Percentiles rank a stretch among this genome's conserved stretches.
phyloP scores from a whole-genome alignment of 1,139 yeast genomes.

The Chernovozyma aurita region DNA sequence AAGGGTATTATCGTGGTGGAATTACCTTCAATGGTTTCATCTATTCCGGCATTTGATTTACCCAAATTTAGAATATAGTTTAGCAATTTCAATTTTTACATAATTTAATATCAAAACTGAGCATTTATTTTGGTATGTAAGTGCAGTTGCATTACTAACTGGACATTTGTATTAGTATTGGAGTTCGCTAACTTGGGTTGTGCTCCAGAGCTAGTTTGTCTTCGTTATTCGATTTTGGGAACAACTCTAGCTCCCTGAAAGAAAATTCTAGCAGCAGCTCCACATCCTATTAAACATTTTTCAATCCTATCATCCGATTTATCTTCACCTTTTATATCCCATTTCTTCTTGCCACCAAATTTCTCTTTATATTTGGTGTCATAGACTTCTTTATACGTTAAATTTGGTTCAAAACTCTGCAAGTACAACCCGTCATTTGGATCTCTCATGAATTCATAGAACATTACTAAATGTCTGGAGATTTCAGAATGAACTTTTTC shows the following conservation, averaged over 20 bases:
- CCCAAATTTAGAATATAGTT: slow-evolving; percentile 57
- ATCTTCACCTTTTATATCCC: slow-evolving; percentile 48
- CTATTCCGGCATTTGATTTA: slow-evolving; percentile 73
- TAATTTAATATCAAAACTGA: neutral
- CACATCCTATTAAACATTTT: slow-evolving; percentile 62
- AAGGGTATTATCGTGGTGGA: slow-evolving; percentile 60
- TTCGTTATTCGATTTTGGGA: slow-evolving; percentile 31
- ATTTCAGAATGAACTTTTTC: slow-evolving; percentile 39
- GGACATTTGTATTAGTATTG: neutral
- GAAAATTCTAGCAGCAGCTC: slow-evolving; percentile 64
- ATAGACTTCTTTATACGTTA: slow-evolving; percentile 47
- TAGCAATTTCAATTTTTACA: too few species aligned
- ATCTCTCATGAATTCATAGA: slow-evolving; percentile 55
- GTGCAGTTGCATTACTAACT: neutral
- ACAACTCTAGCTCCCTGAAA: slow-evolving; percentile 62
- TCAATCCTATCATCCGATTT: slow-evolving; percentile 36
- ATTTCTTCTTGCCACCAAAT: slow-evolving; percentile 55
- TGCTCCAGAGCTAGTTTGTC: too few species aligned
- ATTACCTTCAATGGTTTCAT: slow-evolving; percentile 31
- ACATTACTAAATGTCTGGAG: slow-evolving; percentile 47
- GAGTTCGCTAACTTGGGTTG: too few species aligned
- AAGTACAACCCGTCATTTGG: slow-evolving; percentile 57
- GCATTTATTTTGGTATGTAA: slow-evolving; percentile 2
- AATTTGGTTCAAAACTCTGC: slow-evolving; percentile 59
- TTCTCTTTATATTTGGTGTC: slow-evolving; percentile 45